Percentiles rank a stretch among this genome's conserved stretches.
Evolutionary conservation across 768 basidiomycete genomes (phyloP).

Genomic region (Xerocomellus dryophilus): DNA sequence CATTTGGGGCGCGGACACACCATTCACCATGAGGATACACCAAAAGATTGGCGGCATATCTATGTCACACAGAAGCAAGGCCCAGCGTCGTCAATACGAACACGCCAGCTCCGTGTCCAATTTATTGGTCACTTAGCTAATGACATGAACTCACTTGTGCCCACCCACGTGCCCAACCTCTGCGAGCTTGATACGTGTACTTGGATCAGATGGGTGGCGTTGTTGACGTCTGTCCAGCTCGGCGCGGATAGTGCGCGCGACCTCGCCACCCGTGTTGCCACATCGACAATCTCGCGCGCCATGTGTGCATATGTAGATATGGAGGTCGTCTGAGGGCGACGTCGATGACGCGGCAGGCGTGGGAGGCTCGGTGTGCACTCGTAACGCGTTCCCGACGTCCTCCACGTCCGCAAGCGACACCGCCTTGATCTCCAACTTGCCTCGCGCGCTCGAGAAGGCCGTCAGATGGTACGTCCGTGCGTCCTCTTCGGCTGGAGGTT

Average conservation of each 20-base stretch:
- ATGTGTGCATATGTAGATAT: constrained; percentile 77
- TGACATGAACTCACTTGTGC: constrained; percentile 57
- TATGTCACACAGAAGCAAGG: constrained; percentile 21
- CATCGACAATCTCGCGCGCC: constrained; percentile 77
- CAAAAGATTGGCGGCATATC: constrained; percentile 67
- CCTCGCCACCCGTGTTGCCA: constrained; percentile 57
- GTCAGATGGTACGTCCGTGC: constrained; percentile 38
- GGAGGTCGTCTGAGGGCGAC: constrained; percentile 25
- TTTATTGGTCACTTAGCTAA: not conserved
- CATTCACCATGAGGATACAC: constrained; percentile 73
- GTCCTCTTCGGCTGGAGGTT: constrained; percentile 4
- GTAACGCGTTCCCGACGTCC: constrained; percentile 37
- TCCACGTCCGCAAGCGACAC: constrained; percentile 51
- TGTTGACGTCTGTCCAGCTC: constrained; percentile 46
- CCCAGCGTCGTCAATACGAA: not conserved
- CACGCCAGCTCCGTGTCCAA: not conserved
- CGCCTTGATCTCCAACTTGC: constrained; percentile 47
- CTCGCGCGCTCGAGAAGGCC: constrained; percentile 48
- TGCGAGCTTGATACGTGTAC: constrained; percentile 45
- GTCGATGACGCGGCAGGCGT: constrained; percentile 12
- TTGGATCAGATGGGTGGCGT: constrained; percentile 23
- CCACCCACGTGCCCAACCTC: constrained; percentile 81
- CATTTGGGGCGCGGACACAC: constrained; percentile 36
- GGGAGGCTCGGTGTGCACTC: constrained; percentile 32
- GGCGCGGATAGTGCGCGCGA: constrained; percentile 50